Percentiles rank a stretch among this genome's conserved stretches.
Conservation (phyloP, 306 rosid genomes). For the Glycine latifolia region DNA sequence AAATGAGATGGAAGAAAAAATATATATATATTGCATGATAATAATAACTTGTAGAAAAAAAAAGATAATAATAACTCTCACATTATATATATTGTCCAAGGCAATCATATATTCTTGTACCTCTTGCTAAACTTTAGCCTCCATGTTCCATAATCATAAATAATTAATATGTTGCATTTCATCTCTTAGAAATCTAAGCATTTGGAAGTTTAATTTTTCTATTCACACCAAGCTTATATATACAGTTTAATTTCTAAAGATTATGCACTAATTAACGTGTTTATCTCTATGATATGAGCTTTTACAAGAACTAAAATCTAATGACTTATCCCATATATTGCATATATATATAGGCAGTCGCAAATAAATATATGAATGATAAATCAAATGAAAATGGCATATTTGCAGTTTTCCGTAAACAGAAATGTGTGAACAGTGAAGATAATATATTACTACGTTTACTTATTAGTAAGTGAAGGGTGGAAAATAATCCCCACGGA, state of each 20-base stretch:
- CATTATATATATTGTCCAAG: not conserved
- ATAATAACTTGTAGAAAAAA: too few species aligned
- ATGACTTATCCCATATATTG: not conserved
- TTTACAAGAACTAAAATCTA: conserved; percentile 1
- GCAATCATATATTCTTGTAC: not conserved
- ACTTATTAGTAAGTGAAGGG: conserved; percentile 29
- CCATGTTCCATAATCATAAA: not conserved
- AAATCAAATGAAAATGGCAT: conserved; percentile 45
- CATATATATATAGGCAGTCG: not conserved
- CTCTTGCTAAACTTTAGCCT: not conserved
- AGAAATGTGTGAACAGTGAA: conserved; percentile 44
- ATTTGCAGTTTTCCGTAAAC: conserved; percentile 45
- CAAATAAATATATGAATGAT: not conserved
- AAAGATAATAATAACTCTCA: too few species aligned
- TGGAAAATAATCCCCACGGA: conserved; percentile 77
- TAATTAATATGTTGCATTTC: not conserved
- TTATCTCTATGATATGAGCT: not conserved
- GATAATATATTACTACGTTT: conserved; percentile 10
- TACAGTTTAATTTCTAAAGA: not conserved
- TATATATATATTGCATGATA: too few species aligned
- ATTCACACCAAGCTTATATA: not conserved
- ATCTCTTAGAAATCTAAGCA: not conserved
- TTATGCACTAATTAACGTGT: not conserved
- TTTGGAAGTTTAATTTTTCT: not conserved
- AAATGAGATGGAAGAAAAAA: too few species aligned